These are phyloP conservation scores for Escovopsis sp. DNA, from an alignment of 2,329 filamentous ascomycete species.

Conservation along the genomic window DNA sequence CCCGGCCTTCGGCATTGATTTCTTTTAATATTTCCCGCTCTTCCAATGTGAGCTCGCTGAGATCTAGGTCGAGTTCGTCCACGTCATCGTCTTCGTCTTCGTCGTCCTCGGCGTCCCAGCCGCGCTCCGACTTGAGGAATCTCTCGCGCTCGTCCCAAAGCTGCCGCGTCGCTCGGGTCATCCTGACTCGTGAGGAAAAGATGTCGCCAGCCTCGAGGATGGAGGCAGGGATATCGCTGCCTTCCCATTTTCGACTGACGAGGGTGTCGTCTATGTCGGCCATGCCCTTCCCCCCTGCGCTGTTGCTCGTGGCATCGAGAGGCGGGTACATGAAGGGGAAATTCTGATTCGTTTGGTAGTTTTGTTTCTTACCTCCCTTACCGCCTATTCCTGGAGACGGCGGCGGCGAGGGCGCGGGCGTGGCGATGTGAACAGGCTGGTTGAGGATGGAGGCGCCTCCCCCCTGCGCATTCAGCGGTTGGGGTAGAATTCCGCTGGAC, in stretches of 20 bases:
- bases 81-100: conserved; percentile 29
- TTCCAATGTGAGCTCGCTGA: conserved; percentile 27
- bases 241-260: conserved; percentile 78
- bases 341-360: conserved; percentile 97
- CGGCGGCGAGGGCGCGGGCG: conserved; percentile 85
- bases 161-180: conserved; percentile 81
- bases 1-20: conserved; percentile 21
- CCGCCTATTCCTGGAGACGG: conserved; percentile 76
- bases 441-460: conserved; percentile 70
- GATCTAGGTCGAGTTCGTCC: conserved; percentile 32
- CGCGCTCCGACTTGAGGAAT: conserved; percentile 83
- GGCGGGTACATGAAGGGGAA: conserved; percentile 97
- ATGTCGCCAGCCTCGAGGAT: conserved; percentile 90
- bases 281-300: conserved; percentile 74
- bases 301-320: conserved; percentile 75
- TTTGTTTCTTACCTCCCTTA: conserved; percentile 95
- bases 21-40: conserved; percentile 27
- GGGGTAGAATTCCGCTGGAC: conserved; percentile 45
- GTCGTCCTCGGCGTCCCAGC: conserved; percentile 50
- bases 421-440: conserved; percentile 97
- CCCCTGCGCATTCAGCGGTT: conserved; percentile 35
- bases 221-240: conserved; percentile 84
- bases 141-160: conserved; percentile 87
- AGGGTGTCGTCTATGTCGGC: conserved; percentile 66
- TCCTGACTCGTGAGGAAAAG: conserved; percentile 78